Base-by-base conservation (phyloP, 2,329 filamentous ascomycete species). In the Paradendryphiella salina region DNA sequence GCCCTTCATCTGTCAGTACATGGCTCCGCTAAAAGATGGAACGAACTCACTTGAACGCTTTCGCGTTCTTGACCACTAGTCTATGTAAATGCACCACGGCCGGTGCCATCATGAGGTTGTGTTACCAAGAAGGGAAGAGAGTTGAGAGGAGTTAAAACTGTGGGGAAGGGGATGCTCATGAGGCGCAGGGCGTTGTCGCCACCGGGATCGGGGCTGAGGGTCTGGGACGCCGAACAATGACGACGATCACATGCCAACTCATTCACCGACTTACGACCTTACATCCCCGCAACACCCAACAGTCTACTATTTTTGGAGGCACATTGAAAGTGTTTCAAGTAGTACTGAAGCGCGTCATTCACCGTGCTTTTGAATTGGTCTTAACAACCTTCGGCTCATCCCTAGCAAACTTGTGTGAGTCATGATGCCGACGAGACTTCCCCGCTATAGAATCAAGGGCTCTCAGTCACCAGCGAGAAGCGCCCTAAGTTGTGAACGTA, bases 41-140 rank as follows among this genome's bases (percentile, higher is more conserved):
- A 46, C 4, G 13, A 11, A 65, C 72, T 60, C 54, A 75, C 73
- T 72, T 69, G 59, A 75, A 66, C 56, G 71, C 62, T 69, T 72
- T 75, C 62, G 69, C 66, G 50, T 75, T 75, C 63, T 65, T 70
- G 61, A 67, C 72, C 59, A 76, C 70, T 71, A 75, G 60, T 46
- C 62, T 69, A 52, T 75, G 72, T 42, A 75, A 51, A 49, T 69
- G 69, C 60, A 69, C 68, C 64, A 69, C 66, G 38, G 66, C 64
- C 35, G 71, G 66, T 63, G 71, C 70, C 73, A 75, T 76, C 46
- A 45, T 72, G 58, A 14, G 21, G 49, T 46, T 48, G 49, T 61
- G 44, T 49, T 38, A 57, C 57, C 65, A 66, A 52, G 46, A 41
- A 26, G 51, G 42, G 37, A 41, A 52, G 53, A 45, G 50, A 34